Evolutionary conservation across 2,329 filamentous ascomycete genomes (phyloP).

Genomic region (Westerdykella ornata): DNA sequence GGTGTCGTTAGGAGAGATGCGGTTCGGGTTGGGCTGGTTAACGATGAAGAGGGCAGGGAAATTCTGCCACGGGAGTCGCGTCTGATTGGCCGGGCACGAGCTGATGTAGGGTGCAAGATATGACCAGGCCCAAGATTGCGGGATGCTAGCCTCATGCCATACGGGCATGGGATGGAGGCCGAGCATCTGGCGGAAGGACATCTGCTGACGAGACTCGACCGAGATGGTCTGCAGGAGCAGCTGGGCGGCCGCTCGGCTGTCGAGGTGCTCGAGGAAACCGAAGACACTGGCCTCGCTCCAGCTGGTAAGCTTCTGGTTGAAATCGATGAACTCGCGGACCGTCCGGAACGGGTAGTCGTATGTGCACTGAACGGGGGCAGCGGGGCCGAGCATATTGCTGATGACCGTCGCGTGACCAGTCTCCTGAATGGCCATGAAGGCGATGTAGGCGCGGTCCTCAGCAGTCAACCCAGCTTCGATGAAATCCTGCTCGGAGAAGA

Average conservation of each 20-base stretch:
- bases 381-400: conserved; percentile 66
- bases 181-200: conserved; percentile 71
- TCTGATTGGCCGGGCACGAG: conserved; percentile 62
- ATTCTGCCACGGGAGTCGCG: conserved; percentile 71
- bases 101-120: conserved; percentile 69
- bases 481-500: conserved; percentile 62
- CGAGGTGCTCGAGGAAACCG: conserved; percentile 67
- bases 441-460: conserved; percentile 61
- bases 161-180: conserved; percentile 72
- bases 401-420: conserved; percentile 67
- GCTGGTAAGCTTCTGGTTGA: conserved; percentile 69
- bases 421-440: conserved; percentile 71
- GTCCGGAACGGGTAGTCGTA: conserved; percentile 73
- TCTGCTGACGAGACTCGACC: conserved; percentile 68
- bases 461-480: conserved; percentile 58
- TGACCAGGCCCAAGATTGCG: conserved; percentile 75
- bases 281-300: conserved; percentile 70
- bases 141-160: conserved; percentile 68
- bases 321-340: conserved; percentile 69
- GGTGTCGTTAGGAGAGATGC: conserved; percentile 52
- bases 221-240: conserved; percentile 66
- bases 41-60: conserved; percentile 62
- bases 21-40: conserved; percentile 67
- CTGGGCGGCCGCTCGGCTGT: conserved; percentile 63
- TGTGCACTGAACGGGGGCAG: conserved; percentile 61